Percentiles rank a stretch among this genome's conserved stretches.
These are phyloP conservation scores for Pleurotus ostreatus DNA, from an alignment of 768 basidiomycete species.

Conservation along the genomic window DNA sequence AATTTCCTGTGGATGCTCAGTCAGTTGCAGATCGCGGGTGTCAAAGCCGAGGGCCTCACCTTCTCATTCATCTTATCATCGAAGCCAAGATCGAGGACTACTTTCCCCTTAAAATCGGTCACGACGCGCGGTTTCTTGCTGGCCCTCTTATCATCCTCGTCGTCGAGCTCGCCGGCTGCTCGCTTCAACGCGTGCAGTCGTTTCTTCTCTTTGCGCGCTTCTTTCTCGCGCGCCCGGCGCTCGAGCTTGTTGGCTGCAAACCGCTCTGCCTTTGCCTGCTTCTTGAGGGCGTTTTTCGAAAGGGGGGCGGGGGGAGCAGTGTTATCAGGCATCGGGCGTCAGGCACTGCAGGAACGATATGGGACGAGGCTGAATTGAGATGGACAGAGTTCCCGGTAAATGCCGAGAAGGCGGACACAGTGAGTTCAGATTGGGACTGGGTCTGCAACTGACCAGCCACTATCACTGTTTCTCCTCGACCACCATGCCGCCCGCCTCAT, in stretches of 20 bases:
- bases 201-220: conserved; percentile 72
- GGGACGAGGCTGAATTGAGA: background rate
- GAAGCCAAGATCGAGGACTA: conserved; percentile 87
- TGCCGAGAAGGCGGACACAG: conserved; percentile 1
- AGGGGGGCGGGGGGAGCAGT: conserved; percentile 28
- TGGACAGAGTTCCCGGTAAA: background rate
- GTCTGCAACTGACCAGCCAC: background rate
- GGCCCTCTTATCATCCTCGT: conserved; percentile 23
- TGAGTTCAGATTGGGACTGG: background rate
- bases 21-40: conserved; percentile 1
- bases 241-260: conserved; percentile 64
- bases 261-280: conserved; percentile 66
- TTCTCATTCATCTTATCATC: conserved; percentile 93
- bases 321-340: conserved; percentile 1
- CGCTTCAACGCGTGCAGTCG: conserved; percentile 53
- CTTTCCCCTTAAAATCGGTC: conserved; percentile 42
- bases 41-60: conserved; percentile 36
- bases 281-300: conserved; percentile 80
- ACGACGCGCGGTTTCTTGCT: conserved; percentile 19
- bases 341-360: background rate
- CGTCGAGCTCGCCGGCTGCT: conserved; percentile 58
- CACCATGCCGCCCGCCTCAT: background rate
- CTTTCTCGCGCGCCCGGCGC: conserved; percentile 74
- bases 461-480: conserved; percentile 6
- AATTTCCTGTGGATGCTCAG: conserved; percentile 62